Evolutionary conservation across 306 rosid genomes (phyloP), one percentile per base, ranked within the genome.

Genomic region (Malus asiatica): DNA sequence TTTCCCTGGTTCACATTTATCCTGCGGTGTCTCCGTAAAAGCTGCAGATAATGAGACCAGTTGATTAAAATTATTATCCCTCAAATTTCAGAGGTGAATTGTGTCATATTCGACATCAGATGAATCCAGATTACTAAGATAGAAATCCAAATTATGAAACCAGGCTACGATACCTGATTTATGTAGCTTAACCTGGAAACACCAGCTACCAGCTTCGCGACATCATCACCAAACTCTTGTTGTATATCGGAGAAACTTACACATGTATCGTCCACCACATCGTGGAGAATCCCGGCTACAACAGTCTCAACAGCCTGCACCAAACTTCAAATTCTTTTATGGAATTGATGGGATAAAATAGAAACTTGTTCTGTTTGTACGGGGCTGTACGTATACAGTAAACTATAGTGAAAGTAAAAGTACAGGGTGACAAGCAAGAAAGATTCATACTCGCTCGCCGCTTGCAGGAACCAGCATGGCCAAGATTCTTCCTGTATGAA

Each of bases 231-330:
- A 81, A 94, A 94, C 74, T 92, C 92, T 79, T 83, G 87, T 85
- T 92, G 87, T 76, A 94, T 80, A 53, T 68, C 85, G 66, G 62
- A 85, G 81, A 94, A 88, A 77, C 90, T 88, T 87, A 87, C 85
- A 77, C 86, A 73, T 59, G 98, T 88, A 71, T 94, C 97, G 80
- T 94, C 98, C 63, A 94, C 89, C 81, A 94, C 92, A 16, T 94
- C 98, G 72, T 94, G 98, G 68, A 94, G 94, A 86, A 94, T 85
- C 81, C 98, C 98, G 66, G 98, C 97, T 84, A 92, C 97, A 5
- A 94, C 88, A 68, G 97, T 94, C 66, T 92, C 90, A 74, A 94
- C 86, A 72, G 98, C 97, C 98, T 94, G 97, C 77, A 83, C 66
- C 76, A 80, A 73, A 75, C 70, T 77, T 68, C 46, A 77, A 46